phyloP scores from a whole-genome alignment of 2,329 filamentous ascomycete genomes.

The Coniochaeta sp. region DNA sequence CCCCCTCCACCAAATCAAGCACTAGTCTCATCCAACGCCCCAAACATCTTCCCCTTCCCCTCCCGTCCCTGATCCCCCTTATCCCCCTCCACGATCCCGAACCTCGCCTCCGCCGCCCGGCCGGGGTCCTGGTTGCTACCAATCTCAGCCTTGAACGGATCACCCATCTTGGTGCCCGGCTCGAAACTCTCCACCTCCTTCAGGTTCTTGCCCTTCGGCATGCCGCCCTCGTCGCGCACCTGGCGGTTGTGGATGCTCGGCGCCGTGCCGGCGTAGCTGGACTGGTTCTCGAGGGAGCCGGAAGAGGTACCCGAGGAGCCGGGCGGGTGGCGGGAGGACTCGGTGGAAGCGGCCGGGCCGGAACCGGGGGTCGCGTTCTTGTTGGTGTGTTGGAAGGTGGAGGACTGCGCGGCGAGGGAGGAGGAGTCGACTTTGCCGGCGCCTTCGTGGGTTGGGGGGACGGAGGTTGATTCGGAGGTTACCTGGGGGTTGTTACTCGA shows the following conservation, averaged over 20 bases:
- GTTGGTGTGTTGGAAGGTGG: conserved; percentile 56
- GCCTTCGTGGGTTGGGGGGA: conserved; percentile 47
- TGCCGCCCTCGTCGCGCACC: conserved; percentile 5
- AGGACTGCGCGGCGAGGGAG: conserved; percentile 71
- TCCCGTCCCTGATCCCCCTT: too few relatives aligned
- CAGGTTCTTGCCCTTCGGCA: conserved; percentile 20
- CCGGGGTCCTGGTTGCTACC: conserved; percentile 17
- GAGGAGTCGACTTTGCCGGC: conserved; percentile 58
- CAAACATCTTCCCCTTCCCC: background rate
- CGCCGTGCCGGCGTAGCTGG: conserved; percentile 12
- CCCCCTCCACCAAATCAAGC: background rate
- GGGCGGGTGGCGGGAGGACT: background rate
- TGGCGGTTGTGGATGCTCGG: conserved; percentile 13
- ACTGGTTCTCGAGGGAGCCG: conserved; percentile 7
- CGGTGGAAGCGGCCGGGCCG: background rate
- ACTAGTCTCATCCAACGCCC: background rate
- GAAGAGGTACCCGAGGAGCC: background rate
- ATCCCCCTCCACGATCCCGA: background rate
- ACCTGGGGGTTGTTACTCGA: conserved; percentile 28
- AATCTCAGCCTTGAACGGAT: conserved; percentile 15
- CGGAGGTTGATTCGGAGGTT: conserved; percentile 36
- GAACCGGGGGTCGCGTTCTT: conserved; percentile 28
- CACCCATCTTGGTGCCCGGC: conserved; percentile 7
- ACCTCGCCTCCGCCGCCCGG: conserved; percentile 9
- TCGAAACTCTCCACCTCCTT: conserved; percentile 16